Conservation (phyloP, 73 alveolate species). For the Diophrys sp. region DNA sequence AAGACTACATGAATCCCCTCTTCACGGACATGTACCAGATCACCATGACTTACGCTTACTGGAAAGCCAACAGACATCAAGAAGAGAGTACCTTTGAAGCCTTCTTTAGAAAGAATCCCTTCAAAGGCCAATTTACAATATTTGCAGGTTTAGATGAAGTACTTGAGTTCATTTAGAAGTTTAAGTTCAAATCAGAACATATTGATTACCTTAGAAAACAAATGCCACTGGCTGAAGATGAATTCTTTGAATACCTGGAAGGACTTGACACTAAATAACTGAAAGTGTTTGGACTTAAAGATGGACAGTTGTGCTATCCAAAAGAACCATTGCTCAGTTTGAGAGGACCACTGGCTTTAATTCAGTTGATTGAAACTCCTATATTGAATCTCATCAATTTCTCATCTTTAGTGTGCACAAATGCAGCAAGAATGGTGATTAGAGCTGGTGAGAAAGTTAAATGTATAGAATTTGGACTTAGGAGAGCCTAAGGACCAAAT, state of each 20-base stretch:
- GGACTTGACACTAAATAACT: conserved; percentile 37
- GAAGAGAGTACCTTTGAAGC: conserved; percentile 67
- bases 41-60: conserved; percentile 70
- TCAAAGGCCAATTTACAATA: conserved; percentile 68
- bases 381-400: conserved; percentile 76
- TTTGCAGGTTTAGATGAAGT: conserved; percentile 85
- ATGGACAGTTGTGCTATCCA: conserved; percentile 69
- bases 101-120: conserved; percentile 72
- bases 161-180: conserved; percentile 44
- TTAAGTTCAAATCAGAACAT: conserved; percentile 65
- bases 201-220: conserved; percentile 44
- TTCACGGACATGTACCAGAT: conserved; percentile 69
- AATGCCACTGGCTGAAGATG: conserved; percentile 60
- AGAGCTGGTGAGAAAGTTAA: conserved; percentile 65
- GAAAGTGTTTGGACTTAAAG: conserved; percentile 46
- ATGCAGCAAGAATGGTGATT: conserved; percentile 78
- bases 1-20: conserved; percentile 42
- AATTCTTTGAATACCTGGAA: conserved; percentile 62
- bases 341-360: conserved; percentile 71
- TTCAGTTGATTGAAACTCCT: conserved; percentile 73
- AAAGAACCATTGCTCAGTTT: conserved; percentile 64
- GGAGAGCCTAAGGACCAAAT: conserved; percentile 94
- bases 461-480: conserved; percentile 82
- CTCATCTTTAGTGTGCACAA: conserved; percentile 81
- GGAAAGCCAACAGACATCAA: conserved; percentile 52